phyloP scores from a whole-genome alignment of 1,139 yeast species.

The Hansenula lynferdii region DNA sequence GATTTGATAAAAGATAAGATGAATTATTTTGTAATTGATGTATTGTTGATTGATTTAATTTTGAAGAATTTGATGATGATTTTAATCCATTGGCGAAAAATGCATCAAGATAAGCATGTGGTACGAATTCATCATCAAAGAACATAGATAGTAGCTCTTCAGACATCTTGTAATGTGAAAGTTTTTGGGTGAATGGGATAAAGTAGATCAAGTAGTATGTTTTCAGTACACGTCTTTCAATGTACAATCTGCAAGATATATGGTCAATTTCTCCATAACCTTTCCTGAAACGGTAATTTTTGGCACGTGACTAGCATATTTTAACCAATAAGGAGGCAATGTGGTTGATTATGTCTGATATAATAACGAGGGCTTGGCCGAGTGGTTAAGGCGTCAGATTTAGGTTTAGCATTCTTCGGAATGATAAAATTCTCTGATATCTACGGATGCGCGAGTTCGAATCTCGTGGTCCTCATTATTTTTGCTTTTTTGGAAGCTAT shows the following conservation, averaged over 20 bases:
- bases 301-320: neutral
- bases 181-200: neutral
- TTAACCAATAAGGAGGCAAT: neutral
- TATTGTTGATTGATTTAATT: slow-evolving; percentile 21
- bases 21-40: slow-evolving; percentile 32
- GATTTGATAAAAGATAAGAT: slow-evolving; percentile 44
- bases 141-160: slow-evolving; percentile 39
- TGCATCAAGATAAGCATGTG: slow-evolving; percentile 45
- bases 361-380: slow-evolving; percentile 35
- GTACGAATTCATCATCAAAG: slow-evolving; percentile 43
- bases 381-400: slow-evolving; percentile 44
- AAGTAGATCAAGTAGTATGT: too few species aligned
- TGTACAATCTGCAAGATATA: too few species aligned
- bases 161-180: slow-evolving; percentile 4
- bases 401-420: slow-evolving; percentile 23
- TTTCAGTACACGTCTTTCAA: too few species aligned
- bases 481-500: slow-evolving; percentile 4
- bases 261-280: neutral
- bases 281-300: neutral
- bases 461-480: slow-evolving; percentile 30
- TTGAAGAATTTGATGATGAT: too few species aligned
- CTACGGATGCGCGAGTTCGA: slow-evolving; percentile 34
- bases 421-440: slow-evolving; percentile 25
- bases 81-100: slow-evolving; percentile 24
- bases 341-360: neutral